Evolutionary conservation across 495 filamentous ascomycete species (phyloP).

Genomic region (Aspergillus saccharolyticus): DNA sequence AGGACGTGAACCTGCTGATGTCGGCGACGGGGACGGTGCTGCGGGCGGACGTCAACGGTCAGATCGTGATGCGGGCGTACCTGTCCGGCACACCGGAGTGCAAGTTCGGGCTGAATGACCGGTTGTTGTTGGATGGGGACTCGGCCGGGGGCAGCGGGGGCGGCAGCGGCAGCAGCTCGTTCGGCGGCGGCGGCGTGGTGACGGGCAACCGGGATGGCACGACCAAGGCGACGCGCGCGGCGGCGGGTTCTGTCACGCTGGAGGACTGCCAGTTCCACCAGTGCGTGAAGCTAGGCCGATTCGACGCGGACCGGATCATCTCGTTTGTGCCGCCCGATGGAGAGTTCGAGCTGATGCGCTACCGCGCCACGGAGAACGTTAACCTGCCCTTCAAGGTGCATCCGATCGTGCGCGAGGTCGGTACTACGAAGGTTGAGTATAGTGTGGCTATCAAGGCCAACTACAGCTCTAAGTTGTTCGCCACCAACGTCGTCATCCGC

Average conservation of each 20-base stretch:
- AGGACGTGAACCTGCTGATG: slow-evolving; percentile 98
- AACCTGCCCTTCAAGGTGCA: slow-evolving; percentile 99
- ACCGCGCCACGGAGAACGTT: slow-evolving; percentile 98
- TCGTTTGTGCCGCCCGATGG: slow-evolving; percentile 97
- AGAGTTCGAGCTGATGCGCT: slow-evolving; percentile 98
- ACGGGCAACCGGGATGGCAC: slow-evolving; percentile 36
- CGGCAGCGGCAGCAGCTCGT: background rate
- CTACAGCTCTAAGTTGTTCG: slow-evolving; percentile 93
- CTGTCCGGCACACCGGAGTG: slow-evolving; percentile 95
- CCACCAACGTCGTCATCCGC: slow-evolving; percentile 93
- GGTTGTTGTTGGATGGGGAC: slow-evolving; percentile 70
- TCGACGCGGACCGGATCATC: slow-evolving; percentile 96
- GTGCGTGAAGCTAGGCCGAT: slow-evolving; percentile 95
- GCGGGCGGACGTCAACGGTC: slow-evolving; percentile 93
- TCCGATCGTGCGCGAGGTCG: slow-evolving; percentile 95
- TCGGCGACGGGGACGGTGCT: slow-evolving; percentile 92
- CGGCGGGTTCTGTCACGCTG: slow-evolving; percentile 90
- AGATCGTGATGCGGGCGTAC: slow-evolving; percentile 99
- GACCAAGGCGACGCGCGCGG: slow-evolving; percentile 87
- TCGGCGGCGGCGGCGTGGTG: slow-evolving; percentile 40
- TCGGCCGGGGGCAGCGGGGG: slow-evolving; percentile 41
- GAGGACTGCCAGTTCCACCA: slow-evolving; percentile 99
- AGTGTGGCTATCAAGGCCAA: slow-evolving; percentile 96
- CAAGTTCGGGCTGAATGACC: slow-evolving; percentile 98
- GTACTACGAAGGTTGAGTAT: slow-evolving; percentile 97